These are phyloP conservation scores for Sclerotinia nivalis DNA, from an alignment of 2,329 filamentous ascomycete genomes.

Conservation along the genomic window DNA sequence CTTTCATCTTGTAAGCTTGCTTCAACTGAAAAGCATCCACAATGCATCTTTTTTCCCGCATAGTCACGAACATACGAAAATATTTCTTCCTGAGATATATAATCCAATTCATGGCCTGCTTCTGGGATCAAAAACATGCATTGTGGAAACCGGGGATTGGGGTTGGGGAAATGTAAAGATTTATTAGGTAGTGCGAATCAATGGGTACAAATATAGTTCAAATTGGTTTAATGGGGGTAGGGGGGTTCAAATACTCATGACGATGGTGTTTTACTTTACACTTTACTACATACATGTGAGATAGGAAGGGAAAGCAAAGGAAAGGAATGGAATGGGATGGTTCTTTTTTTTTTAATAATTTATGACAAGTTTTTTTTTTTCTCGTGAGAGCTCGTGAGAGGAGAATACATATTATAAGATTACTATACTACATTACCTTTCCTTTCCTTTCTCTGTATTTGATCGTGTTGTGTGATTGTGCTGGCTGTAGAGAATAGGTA, in stretches of 20 bases:
- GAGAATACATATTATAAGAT: neutral
- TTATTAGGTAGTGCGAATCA: neutral
- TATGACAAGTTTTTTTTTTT: neutral
- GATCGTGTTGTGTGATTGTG: neutral
- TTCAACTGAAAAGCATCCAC: neutral
- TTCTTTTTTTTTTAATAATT: neutral
- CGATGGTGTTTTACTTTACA: neutral
- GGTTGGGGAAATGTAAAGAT: neutral
- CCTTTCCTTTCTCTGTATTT: neutral
- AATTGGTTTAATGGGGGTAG: neutral
- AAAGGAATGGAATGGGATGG: neutral
- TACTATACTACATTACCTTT: neutral
- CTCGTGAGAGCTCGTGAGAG: neutral
- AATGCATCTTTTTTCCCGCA: neutral
- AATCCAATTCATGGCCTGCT: neutral
- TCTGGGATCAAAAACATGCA: neutral
- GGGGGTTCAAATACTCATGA: neutral
- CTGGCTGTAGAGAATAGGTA: no score
- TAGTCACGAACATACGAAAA: neutral
- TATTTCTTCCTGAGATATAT: neutral
- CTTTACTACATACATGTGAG: neutral
- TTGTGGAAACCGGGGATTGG: neutral
- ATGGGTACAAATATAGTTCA: slow-evolving; percentile 7
- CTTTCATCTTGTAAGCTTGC: slow-evolving; percentile 44
- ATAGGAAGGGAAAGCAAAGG: neutral